Base-by-base conservation (phyloP, 2,329 filamentous ascomycete species). In the Claviceps sorghi region DNA sequence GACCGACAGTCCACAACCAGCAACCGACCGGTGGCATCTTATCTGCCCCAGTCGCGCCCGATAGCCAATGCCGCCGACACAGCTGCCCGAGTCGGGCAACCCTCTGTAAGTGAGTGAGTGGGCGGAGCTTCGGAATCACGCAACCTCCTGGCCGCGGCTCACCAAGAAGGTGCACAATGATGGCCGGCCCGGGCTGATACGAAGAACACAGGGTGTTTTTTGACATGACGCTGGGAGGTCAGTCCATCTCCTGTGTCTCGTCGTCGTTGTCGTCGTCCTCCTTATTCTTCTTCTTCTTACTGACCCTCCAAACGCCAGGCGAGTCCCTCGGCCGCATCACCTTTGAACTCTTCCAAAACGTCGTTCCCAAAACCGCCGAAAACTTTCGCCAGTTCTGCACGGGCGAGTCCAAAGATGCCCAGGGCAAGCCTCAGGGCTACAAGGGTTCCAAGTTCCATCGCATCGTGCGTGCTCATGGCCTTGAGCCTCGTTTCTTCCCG, bases 371-470 rank as follows among this genome's bases (percentile, higher is more conserved):
- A 62, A 97, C 93, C 9, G 88, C 89, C 32, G 93, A 97, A 69
- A 97, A 97, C 73, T 97, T 98, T 67, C 86, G 90, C 47, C 88
- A 94, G 65, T 95, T 95, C 72, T 96, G 90, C 72, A 97, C 91
- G 0, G 93, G 93, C 61, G 91, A 97, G 73, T 83, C 79, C 58
- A 95, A 89, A 71, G 86, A 86, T 64, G 68, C 78, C 49, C 77
- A 81, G 10, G 88, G 88, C 36, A 77, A 82, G 56, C 85, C 90
- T 0, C 86, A 94, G 65, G 93, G 93, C 57, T 98, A 96, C 77
- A 97, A 96, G 71, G 86, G 87, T 51, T 85, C 80, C 72, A 94
- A 88, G 67, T 96, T 97, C 63, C 93, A 97, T 69, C 83, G 93
- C 54, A 88, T 97, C 61, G 88, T 94, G 70, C 61, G 84, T 46